Conservation (phyloP, 2,329 filamentous ascomycete genomes). For the Fusarium hainanense region DNA sequence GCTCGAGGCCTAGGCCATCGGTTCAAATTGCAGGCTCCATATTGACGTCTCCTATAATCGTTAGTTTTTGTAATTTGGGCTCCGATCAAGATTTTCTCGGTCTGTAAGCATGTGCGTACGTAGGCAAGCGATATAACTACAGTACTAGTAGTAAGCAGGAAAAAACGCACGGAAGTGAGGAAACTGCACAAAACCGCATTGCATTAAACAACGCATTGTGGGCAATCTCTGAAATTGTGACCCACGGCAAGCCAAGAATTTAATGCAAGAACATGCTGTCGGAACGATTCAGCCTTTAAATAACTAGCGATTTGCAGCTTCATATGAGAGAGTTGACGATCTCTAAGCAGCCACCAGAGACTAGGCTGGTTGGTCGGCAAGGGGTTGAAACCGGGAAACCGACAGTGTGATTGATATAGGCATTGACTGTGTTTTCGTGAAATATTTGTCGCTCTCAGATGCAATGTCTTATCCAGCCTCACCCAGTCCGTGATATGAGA, state of each 20-base stretch:
- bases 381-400: slow-evolving; percentile 16
- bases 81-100: background rate
- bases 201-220: slow-evolving; percentile 21
- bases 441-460: slow-evolving; percentile 15
- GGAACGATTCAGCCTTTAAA: slow-evolving; percentile 21
- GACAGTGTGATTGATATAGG: slow-evolving; percentile 30
- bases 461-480: slow-evolving; percentile 3
- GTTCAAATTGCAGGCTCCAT: slow-evolving; percentile 27
- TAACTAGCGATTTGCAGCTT: slow-evolving; percentile 25
- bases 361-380: slow-evolving; percentile 3
- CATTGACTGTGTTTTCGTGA: slow-evolving; percentile 27
- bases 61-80: slow-evolving; percentile 33
- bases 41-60: slow-evolving; percentile 26
- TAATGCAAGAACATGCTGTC: slow-evolving; percentile 24
- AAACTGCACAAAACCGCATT: slow-evolving; percentile 25
- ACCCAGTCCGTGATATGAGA: slow-evolving; percentile 5
- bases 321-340: slow-evolving; percentile 37
- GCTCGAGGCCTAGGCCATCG: slow-evolving; percentile 12
- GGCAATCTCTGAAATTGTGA: slow-evolving; percentile 23
- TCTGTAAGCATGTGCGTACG: slow-evolving; percentile 14
- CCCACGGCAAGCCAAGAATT: slow-evolving; percentile 21
- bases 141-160: slow-evolving; percentile 12
- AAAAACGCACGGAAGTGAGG: slow-evolving; percentile 9
- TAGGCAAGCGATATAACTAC: slow-evolving; percentile 6
- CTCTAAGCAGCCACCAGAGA: slow-evolving; percentile 23